Conservation (phyloP, 768 basidiomycete species). For the Scleroderma citrinum region DNA sequence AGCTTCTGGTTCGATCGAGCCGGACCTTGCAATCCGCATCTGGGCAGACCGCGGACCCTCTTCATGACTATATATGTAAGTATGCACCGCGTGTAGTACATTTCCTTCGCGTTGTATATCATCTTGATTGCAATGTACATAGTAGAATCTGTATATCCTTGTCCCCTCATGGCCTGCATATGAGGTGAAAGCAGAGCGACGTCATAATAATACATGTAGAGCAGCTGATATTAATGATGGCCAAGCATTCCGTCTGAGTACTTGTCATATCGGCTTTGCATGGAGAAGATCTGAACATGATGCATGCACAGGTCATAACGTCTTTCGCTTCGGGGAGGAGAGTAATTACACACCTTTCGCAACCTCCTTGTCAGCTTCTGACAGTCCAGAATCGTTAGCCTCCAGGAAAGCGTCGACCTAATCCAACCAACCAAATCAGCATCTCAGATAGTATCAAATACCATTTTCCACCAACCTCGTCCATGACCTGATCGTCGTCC, state of each 20-base stretch:
- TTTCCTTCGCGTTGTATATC: no score
- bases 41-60: constrained; percentile 56
- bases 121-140: no score
- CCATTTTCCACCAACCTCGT: constrained; percentile 62
- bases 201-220: constrained; percentile 5
- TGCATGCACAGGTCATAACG: neutral
- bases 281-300: constrained; percentile 45
- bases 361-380: constrained; percentile 71
- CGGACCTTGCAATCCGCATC: constrained; percentile 75
- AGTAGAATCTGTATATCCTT: no score
- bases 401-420: constrained; percentile 93
- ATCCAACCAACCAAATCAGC: neutral
- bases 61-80: neutral
- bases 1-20: constrained; percentile 81
- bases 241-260: neutral
- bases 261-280: constrained; percentile 45
- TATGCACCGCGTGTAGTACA: no score
- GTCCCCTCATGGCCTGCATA: no score
- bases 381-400: constrained; percentile 82
- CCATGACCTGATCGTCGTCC: constrained; percentile 69
- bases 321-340: neutral
- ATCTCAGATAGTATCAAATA: neutral
- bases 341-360: constrained; percentile 53
- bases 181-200: no score
- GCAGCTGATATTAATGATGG: neutral